A percentile compares a stretch with the other conserved stretches of the same genome.
Conservation (phyloP, 805 yeast genomes). For the Starmerella potacharoeniae region DNA sequence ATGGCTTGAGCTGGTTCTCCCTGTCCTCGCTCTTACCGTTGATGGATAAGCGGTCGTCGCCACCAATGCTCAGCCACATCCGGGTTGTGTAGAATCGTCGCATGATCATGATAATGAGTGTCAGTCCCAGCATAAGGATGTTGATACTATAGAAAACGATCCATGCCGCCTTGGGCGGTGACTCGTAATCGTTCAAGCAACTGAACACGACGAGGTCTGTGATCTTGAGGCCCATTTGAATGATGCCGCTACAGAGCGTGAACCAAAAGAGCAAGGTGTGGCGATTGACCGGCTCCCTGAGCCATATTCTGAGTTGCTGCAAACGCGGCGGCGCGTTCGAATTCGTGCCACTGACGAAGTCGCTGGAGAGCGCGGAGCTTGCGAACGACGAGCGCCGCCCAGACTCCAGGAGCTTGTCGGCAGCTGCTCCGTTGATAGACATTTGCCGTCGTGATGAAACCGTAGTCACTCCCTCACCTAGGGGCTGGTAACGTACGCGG, state of each 20-base stretch:
- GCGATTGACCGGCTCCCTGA: constrained; percentile 10
- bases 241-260: constrained; percentile 10
- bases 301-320: constrained; percentile 9
- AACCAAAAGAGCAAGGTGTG: constrained; percentile 10
- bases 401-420: constrained; percentile 3
- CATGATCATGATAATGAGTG: background rate
- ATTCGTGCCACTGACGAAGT: background rate
- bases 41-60: background rate
- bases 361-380: background rate
- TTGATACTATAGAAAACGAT: constrained; percentile 16
- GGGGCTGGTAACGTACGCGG: background rate
- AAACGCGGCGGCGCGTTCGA: constrained; percentile 8
- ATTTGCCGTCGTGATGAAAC: background rate
- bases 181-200: constrained; percentile 2
- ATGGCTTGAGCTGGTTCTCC: constrained; percentile 4
- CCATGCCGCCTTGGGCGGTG: constrained; percentile 12
- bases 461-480: background rate
- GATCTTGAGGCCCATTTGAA: constrained; percentile 16
- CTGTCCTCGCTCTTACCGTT: background rate
- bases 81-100: background rate
- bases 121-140: constrained; percentile 10
- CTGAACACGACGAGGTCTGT: constrained; percentile 13
- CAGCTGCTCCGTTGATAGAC: background rate
- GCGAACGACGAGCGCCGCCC: constrained; percentile 4
- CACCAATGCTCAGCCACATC: background rate